Evolutionary conservation across 208 protist genomes (phyloP).

Genomic region (Borovskyia barvae): DNA sequence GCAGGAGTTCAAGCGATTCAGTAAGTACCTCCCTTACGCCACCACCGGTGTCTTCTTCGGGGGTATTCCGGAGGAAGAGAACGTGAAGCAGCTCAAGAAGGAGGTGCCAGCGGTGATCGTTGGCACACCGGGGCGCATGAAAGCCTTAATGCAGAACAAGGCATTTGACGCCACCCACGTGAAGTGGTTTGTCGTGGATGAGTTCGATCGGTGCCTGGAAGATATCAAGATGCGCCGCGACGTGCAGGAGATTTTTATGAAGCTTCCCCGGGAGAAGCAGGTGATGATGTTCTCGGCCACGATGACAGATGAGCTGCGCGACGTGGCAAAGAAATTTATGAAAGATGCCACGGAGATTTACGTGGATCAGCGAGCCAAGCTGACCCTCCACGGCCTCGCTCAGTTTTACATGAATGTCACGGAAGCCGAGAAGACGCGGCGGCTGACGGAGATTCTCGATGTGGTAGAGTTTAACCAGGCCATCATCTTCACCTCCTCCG

Average conservation of each 20-base stretch:
- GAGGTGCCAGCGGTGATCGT: conserved; percentile 96
- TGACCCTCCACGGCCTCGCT: conserved; percentile 98
- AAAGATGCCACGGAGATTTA: conserved; percentile 95
- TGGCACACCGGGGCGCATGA: conserved; percentile 97
- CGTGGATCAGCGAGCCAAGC: conserved; percentile 98
- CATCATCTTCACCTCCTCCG: conserved; percentile 99
- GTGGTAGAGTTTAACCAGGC: conserved; percentile 99
- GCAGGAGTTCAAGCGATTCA: conserved; percentile 98
- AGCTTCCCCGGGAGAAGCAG: conserved; percentile 98
- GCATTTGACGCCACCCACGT: conserved; percentile 93
- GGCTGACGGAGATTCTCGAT: conserved; percentile 98
- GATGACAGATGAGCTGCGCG: conserved; percentile 94
- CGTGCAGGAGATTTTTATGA: conserved; percentile 98
- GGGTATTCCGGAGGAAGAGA: conserved; percentile 92
- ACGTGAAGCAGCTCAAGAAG: conserved; percentile 85
- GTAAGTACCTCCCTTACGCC: conserved; percentile 94
- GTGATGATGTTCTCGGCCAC: conserved; percentile 99
- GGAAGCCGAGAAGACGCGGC: conserved; percentile 97
- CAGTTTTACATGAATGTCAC: conserved; percentile 98
- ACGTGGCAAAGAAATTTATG: conserved; percentile 98
- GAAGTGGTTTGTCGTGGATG: conserved; percentile 99
- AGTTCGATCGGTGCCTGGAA: conserved; percentile 99
- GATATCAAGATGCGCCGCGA: conserved; percentile 94
- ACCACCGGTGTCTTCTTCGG: conserved; percentile 97
- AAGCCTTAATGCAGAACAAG: conserved; percentile 90